Conservation (phyloP, 2,329 filamentous ascomycete genomes). For the Cordyceps cicadae region DNA sequence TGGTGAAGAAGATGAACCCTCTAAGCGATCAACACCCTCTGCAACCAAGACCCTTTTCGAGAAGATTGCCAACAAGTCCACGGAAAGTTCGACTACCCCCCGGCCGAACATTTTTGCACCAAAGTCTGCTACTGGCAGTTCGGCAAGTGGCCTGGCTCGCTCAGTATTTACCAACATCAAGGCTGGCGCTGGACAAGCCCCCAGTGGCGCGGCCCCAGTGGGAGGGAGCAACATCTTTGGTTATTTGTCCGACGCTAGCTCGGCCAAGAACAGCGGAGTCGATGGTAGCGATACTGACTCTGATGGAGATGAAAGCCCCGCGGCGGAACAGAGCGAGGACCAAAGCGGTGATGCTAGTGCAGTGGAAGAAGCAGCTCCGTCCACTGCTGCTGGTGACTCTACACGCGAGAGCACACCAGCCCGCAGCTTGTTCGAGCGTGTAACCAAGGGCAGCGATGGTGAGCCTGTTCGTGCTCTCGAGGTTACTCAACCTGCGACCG, state of each 20-base stretch:
- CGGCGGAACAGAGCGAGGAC: slow-evolving; percentile 35
- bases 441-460: slow-evolving; percentile 42
- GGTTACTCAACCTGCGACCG: slow-evolving; percentile 11
- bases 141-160: slow-evolving; percentile 32
- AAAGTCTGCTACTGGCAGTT: slow-evolving; percentile 28
- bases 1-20: slow-evolving; percentile 40
- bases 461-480: slow-evolving; percentile 37
- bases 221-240: slow-evolving; percentile 46
- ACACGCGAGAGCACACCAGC: slow-evolving; percentile 38
- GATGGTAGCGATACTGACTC: slow-evolving; percentile 40
- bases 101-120: slow-evolving; percentile 27
- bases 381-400: slow-evolving; percentile 16
- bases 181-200: slow-evolving; percentile 18
- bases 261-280: slow-evolving; percentile 44
- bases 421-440: slow-evolving; percentile 48
- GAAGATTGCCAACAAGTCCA: slow-evolving; percentile 45
- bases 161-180: slow-evolving; percentile 37
- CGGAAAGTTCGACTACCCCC: slow-evolving; percentile 19
- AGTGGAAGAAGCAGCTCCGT: slow-evolving; percentile 30
- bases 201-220: slow-evolving; percentile 14
- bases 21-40: slow-evolving; percentile 42
- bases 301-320: slow-evolving; percentile 35
- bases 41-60: slow-evolving; percentile 50
- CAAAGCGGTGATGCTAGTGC: slow-evolving; percentile 34
- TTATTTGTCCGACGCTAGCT: slow-evolving; percentile 49